Conservation (phyloP, 345 rosid species). For the Arabis alpina region DNA sequence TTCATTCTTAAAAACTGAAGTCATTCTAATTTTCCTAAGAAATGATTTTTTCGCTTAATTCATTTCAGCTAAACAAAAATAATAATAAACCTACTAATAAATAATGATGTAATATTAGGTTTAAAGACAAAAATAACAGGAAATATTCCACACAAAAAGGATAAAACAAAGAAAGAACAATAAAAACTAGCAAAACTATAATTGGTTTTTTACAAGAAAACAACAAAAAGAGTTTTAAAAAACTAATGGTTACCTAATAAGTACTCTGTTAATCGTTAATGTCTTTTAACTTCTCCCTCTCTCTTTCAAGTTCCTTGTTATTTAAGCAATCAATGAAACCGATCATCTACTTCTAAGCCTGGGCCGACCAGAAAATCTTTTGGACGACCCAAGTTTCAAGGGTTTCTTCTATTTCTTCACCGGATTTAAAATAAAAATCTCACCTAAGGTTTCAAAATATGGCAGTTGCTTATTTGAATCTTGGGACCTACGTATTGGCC, state of each 20-base stretch:
- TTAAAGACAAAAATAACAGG: slow-evolving; percentile 31
- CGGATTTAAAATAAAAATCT: background rate
- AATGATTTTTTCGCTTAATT: background rate
- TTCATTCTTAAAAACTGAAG: too few relatives aligned
- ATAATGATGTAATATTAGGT: slow-evolving; percentile 4
- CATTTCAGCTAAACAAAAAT: background rate
- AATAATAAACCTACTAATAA: background rate
- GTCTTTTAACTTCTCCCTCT: slow-evolving; percentile 24
- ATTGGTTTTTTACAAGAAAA: slow-evolving; percentile 32
- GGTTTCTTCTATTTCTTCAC: slow-evolving; percentile 33
- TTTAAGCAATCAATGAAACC: slow-evolving; percentile 38
- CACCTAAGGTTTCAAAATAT: slow-evolving; percentile 23
- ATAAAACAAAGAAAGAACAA: slow-evolving; percentile 30
- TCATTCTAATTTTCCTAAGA: too few relatives aligned
- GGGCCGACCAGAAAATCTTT: slow-evolving; percentile 43
- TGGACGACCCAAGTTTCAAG: slow-evolving; percentile 41
- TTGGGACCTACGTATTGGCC: slow-evolving; percentile 31
- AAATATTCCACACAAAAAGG: slow-evolving; percentile 40
- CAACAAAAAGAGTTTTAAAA: slow-evolving; percentile 17
- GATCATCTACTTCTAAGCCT: slow-evolving; percentile 37
- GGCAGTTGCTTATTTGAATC: slow-evolving; percentile 32
- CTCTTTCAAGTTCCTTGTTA: slow-evolving; percentile 36
- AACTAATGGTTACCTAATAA: slow-evolving; percentile 35
- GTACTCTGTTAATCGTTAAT: slow-evolving; percentile 39
- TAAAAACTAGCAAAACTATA: slow-evolving; percentile 34